Evolutionary conservation across 352 stramenopile genomes (phyloP), one percentile per base, ranked within the genome.

Genomic region (Globisporangium middletonii): DNA sequence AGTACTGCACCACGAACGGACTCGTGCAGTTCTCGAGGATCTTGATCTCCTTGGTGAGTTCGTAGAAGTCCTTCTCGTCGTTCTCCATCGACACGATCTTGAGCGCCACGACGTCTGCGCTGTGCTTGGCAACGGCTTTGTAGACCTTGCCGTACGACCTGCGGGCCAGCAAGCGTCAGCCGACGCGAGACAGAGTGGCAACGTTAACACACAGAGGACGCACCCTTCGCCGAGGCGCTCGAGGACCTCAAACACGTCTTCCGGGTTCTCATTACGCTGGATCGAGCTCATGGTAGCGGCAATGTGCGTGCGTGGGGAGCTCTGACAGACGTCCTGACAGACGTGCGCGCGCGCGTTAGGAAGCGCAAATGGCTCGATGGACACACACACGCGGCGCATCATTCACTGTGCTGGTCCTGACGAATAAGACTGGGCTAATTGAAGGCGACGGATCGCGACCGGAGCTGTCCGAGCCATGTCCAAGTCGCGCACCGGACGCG

Each of bases 1-100:
- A 86, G 62, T 97, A 97, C 38, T 90, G 77, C 42, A 94, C 90
- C 38, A 97, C 77, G 53, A 92, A 87, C 15, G 84, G 83, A 23
- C 80, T 92, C 48, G 73, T 62, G 60, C 85, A 96, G 18, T 72
- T 71, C 61, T 94, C 77, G 30, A 97, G 66, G 54, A 96, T 92
- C 53, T 69, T 60, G 56, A 97, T 97, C 69, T 97, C 88, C 27
- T 86, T 84, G 33, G 81, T 88, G 42, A 96, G 69, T 15, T 88
- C 79, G 16, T 76, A 58, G 28, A 77, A 72, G 16, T 70, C 74
- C 53, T 68, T 64, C 59, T 92, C 84, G 62, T 93, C 82, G 33
- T 57, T 73, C 47, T 96, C 87, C 37, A 94, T 63, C 15, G 89
- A 72, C 38, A 97, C 86, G 52, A 97, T 73, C 70, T 97, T 92